Evolutionary conservation across 2,329 filamentous ascomycete genomes (phyloP).

Genomic region (Coleophoma eucalyptorum): DNA sequence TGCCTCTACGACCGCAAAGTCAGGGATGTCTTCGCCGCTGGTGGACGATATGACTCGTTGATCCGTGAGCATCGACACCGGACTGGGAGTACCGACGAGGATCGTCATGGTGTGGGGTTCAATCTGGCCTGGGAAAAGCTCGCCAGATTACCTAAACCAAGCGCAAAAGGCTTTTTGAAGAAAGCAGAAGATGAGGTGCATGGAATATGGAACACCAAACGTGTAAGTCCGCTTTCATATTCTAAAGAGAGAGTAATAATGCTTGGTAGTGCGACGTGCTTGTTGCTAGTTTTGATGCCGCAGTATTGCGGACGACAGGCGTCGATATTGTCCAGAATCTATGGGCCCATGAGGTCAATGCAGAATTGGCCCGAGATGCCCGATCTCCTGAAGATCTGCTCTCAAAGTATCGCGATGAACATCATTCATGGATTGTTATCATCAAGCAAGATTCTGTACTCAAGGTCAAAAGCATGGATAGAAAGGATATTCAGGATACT

Average conservation of each 20-base stretch:
- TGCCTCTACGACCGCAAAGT: constrained; percentile 84
- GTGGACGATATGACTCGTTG: constrained; percentile 86
- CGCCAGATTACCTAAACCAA: constrained; percentile 40
- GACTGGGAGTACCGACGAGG: constrained; percentile 55
- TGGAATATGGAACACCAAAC: constrained; percentile 56
- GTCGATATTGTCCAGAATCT: constrained; percentile 74
- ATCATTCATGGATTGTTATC: constrained; percentile 83
- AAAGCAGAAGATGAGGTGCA: constrained; percentile 61
- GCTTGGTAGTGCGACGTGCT: constrained; percentile 73
- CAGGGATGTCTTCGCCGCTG: constrained; percentile 85
- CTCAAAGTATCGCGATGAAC: constrained; percentile 70
- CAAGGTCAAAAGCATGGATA: constrained; percentile 74
- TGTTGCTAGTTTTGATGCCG: constrained; percentile 80
- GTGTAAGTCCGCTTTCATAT: constrained; percentile 48
- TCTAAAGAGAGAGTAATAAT: too few relatives aligned
- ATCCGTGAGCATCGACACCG: constrained; percentile 80
- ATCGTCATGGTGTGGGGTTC: constrained; percentile 85
- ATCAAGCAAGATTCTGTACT: constrained; percentile 75
- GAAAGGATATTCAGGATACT: constrained; percentile 70
- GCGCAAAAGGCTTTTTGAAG: constrained; percentile 60
- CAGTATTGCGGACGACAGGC: constrained; percentile 70
- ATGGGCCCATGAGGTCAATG: constrained; percentile 81
- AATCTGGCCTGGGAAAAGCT: constrained; percentile 85
- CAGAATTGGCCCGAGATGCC: constrained; percentile 80
- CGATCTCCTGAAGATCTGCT: constrained; percentile 77